Conservation (phyloP, 441 rosid genomes). For the Pelargonium myrrhifolium region DNA sequence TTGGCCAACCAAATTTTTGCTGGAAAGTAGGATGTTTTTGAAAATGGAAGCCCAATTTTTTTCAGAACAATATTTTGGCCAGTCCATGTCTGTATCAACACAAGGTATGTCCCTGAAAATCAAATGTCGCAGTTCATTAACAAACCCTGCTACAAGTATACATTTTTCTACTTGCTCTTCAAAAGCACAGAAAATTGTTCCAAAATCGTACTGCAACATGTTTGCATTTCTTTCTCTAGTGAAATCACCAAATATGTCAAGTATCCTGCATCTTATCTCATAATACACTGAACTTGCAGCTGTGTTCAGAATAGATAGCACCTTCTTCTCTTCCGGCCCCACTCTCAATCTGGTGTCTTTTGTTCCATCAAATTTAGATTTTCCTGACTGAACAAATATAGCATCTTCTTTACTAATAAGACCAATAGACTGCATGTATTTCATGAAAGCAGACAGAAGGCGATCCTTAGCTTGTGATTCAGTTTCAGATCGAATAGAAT, state of each 20-base stretch:
- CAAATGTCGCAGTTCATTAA: conserved; percentile 49
- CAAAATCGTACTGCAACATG: conserved; percentile 34
- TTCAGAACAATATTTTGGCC: conserved; percentile 33
- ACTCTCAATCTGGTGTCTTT: conserved; percentile 34
- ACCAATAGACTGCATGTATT: conserved; percentile 66
- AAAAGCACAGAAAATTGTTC: conserved; percentile 44
- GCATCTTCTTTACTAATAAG: conserved; percentile 46
- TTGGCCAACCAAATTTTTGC: conserved; percentile 54
- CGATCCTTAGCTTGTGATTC: conserved; percentile 80
- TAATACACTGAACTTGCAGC: conserved; percentile 62
- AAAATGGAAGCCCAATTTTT: conserved; percentile 61
- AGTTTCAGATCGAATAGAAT: conserved; percentile 57
- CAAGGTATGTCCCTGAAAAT: conserved; percentile 39
- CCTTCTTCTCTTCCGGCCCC: conserved; percentile 58
- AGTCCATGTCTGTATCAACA: conserved; percentile 27
- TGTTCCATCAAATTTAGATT: conserved; percentile 30
- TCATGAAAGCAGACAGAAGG: conserved; percentile 63
- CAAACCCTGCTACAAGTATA: conserved; percentile 51
- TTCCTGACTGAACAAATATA: conserved; percentile 31
- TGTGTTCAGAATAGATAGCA: conserved; percentile 43
- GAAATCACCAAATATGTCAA: conserved; percentile 39
- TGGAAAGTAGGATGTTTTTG: conserved; percentile 48
- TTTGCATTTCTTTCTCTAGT: conserved; percentile 35
- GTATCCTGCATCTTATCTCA: conserved; percentile 50
- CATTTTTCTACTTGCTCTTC: conserved; percentile 92